These are phyloP conservation scores for Paramyrothecium roridum DNA, from an alignment of 2,329 filamentous ascomycete genomes.

Conservation along the genomic window DNA sequence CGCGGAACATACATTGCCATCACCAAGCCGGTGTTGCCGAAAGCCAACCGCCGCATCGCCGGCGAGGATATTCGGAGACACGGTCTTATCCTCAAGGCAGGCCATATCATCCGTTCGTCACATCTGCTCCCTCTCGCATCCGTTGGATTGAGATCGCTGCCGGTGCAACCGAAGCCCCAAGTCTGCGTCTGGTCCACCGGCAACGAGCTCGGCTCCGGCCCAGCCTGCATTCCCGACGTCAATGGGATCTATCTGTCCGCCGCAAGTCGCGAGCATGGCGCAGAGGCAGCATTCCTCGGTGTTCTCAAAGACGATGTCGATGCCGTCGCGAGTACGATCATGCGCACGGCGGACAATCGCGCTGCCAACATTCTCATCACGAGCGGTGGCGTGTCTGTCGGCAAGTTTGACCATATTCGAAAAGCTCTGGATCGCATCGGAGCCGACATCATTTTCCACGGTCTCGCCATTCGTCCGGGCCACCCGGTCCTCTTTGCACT, in stretches of 20 bases:
- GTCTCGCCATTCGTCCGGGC: not conserved
- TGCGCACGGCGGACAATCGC: not conserved
- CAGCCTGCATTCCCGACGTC: not conserved
- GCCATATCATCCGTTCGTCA: not conserved
- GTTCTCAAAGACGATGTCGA: not conserved
- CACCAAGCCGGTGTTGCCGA: not conserved
- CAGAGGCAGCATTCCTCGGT: not conserved
- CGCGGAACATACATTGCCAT: not conserved
- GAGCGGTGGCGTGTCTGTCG: not conserved
- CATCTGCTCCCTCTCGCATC: not conserved
- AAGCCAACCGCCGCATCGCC: not conserved
- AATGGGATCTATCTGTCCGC: not conserved
- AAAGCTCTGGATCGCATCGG: not conserved
- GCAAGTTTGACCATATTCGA: constrained; percentile 1
- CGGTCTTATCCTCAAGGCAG: not conserved
- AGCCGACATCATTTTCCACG: not conserved
- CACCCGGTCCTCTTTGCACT: not conserved
- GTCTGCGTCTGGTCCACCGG: not conserved
- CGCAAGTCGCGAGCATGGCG: not conserved
- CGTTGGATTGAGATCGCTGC: not conserved
- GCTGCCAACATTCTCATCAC: not conserved
- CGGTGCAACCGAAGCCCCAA: not conserved
- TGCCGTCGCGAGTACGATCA: not conserved
- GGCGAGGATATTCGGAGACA: not conserved
- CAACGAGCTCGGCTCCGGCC: not conserved